phyloP scores from a whole-genome alignment of 495 filamentous ascomycete species.

The Schizothecium vesticola region DNA sequence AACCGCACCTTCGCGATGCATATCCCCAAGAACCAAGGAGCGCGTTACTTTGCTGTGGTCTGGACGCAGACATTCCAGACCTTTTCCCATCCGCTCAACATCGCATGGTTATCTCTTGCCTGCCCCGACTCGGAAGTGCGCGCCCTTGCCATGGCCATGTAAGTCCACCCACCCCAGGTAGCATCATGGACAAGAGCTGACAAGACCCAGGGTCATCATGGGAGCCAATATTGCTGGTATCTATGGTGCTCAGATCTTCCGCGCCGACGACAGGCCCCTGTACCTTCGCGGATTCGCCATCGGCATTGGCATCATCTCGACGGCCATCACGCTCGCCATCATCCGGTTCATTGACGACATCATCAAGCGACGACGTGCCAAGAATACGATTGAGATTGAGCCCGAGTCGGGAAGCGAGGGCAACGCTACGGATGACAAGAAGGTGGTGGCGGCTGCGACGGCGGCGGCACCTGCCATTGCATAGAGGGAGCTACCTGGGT shows the following conservation, averaged over 20 bases:
- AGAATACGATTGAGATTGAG: background rate
- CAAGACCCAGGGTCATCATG: conserved; percentile 47
- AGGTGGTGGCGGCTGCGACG: background rate
- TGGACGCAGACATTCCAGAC: conserved; percentile 50
- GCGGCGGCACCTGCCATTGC: background rate
- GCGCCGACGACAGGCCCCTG: conserved; percentile 44
- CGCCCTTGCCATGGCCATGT: conserved; percentile 40
- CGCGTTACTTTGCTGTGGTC: conserved; percentile 41
- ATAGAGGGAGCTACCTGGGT: background rate
- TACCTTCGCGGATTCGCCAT: conserved; percentile 41
- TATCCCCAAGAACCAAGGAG: conserved; percentile 10
- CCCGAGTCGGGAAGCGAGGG: conserved; percentile 7
- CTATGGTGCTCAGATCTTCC: conserved; percentile 52
- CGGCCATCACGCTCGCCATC: conserved; percentile 18
- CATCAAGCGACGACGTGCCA: conserved; percentile 17
- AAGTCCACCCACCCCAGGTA: conserved; percentile 21
- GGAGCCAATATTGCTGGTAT: conserved; percentile 51
- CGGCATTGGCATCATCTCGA: conserved; percentile 22
- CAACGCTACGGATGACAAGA: background rate
- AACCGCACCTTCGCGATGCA: conserved; percentile 32
- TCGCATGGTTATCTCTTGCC: conserved; percentile 36
- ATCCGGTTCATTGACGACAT: conserved; percentile 25
- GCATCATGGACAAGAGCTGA: background rate
- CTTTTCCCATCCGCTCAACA: conserved; percentile 39
- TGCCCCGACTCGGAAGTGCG: conserved; percentile 30